phyloP scores from a whole-genome alignment of 495 filamentous ascomycete genomes.

The Podospora australis region DNA sequence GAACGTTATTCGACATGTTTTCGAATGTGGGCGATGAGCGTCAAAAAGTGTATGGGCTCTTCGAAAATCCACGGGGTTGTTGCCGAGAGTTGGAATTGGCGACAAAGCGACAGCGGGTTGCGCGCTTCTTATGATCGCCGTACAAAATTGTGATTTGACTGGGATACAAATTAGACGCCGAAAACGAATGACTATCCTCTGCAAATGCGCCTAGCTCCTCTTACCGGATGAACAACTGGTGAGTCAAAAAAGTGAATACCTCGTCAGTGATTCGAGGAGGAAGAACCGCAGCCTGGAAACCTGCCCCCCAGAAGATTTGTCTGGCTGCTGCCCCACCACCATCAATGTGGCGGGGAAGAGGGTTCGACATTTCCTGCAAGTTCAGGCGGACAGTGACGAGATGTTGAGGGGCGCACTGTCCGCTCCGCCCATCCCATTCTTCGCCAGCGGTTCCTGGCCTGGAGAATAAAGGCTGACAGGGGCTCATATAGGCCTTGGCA shows the following conservation, averaged over 20 bases:
- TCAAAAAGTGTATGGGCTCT: background rate
- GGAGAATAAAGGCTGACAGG: background rate
- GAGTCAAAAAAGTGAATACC: background rate
- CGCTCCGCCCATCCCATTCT: background rate
- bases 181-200: background rate
- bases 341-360: slow-evolving; percentile 17
- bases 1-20: slow-evolving; percentile 65
- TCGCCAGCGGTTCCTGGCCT: background rate
- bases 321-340: slow-evolving; percentile 23
- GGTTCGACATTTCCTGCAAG: too few species aligned
- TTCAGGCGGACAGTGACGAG: background rate
- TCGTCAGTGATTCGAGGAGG: background rate
- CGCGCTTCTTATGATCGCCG: too few species aligned
- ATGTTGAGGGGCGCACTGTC: background rate
- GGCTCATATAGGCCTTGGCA: background rate
- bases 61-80: background rate
- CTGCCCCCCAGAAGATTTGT: slow-evolving; percentile 10
- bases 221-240: slow-evolving; percentile 1
- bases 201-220: background rate
- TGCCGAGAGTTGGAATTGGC: background rate
- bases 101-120: background rate
- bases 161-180: background rate
- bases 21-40: background rate
- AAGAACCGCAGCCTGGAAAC: background rate
- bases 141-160: background rate